phyloP scores from a whole-genome alignment of 495 filamentous ascomycete species.

The Penicillium lagena region DNA sequence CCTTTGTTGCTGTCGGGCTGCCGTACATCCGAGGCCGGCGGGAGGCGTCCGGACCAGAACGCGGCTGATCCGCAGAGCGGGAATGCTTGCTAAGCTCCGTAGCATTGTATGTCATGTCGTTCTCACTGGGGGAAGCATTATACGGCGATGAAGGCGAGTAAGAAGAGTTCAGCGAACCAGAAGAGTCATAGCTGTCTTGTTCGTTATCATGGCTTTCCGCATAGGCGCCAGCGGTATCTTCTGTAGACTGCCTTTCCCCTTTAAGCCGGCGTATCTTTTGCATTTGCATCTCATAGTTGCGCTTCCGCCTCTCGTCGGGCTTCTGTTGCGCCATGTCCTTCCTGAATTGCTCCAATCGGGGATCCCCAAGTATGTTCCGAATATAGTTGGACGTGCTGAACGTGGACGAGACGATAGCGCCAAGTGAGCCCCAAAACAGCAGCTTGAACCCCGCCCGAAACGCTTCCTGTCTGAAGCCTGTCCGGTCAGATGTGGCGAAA shows the following conservation, averaged over 20 bases:
- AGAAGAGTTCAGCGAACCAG: not conserved
- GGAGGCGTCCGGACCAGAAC: not conserved
- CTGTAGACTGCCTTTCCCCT: not conserved
- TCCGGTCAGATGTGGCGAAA: not conserved
- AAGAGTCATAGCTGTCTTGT: constrained; percentile 1
- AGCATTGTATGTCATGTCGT: not conserved
- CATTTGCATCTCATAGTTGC: constrained; percentile 7
- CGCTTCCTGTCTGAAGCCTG: no score
- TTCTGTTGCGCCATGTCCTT: constrained; percentile 12
- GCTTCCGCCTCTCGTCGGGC: constrained; percentile 16
- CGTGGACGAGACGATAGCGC: constrained; percentile 2
- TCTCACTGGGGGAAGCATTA: not conserved
- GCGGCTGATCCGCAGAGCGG: not conserved
- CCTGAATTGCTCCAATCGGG: constrained; percentile 19
- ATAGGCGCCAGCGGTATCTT: constrained; percentile 1
- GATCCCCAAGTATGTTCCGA: constrained; percentile 12
- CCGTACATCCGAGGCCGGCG: not conserved
- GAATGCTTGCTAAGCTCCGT: not conserved
- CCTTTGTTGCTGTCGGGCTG: not conserved
- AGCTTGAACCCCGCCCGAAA: constrained; percentile 6
- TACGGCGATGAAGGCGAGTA: not conserved
- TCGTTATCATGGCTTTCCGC: not conserved
- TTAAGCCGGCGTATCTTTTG: no score
- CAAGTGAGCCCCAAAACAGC: constrained; percentile 13
- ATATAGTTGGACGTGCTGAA: constrained; percentile 6